These are phyloP conservation scores for Fusarium ambrosium DNA, from an alignment of 2,329 filamentous ascomycete species.

Conservation along the genomic window DNA sequence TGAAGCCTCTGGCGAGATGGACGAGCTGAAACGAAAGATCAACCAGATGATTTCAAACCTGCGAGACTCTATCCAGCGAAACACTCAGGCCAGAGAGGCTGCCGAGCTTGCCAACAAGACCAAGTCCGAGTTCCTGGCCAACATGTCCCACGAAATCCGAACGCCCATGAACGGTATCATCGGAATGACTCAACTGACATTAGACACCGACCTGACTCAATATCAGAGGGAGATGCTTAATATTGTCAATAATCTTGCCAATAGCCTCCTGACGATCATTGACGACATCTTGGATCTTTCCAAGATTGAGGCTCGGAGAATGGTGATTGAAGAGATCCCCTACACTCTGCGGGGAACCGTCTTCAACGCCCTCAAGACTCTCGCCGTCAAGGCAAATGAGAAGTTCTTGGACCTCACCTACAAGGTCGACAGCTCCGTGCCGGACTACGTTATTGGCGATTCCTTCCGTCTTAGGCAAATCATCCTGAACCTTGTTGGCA, in stretches of 20 bases:
- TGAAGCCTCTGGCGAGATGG: constrained; percentile 98
- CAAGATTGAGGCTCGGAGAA: constrained; percentile 93
- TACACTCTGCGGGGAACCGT: constrained; percentile 95
- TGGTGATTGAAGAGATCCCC: constrained; percentile 98
- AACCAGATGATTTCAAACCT: constrained; percentile 99
- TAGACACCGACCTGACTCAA: constrained; percentile 94
- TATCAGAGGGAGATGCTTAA: constrained; percentile 99
- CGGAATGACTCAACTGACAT: constrained; percentile 95
- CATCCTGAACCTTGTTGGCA: constrained; percentile 96
- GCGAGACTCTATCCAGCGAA: constrained; percentile 95
- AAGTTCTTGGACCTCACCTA: constrained; percentile 94
- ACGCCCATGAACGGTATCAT: constrained; percentile 99
- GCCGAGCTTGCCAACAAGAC: constrained; percentile 98
- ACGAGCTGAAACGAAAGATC: constrained; percentile 98
- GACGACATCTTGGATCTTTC: constrained; percentile 83
- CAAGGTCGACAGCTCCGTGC: constrained; percentile 91
- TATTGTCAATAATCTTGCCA: constrained; percentile 96
- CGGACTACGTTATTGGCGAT: constrained; percentile 95
- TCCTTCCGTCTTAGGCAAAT: constrained; percentile 97
- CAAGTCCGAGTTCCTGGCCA: constrained; percentile 97
- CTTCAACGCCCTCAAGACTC: constrained; percentile 95
- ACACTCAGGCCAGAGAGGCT: constrained; percentile 94
- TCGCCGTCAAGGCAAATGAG: constrained; percentile 98
- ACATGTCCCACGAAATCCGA: constrained; percentile 98
- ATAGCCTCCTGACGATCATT: constrained; percentile 96